phyloP scores from a whole-genome alignment of 2,329 filamentous ascomycete genomes.

The Rugonectria rugulosa region DNA sequence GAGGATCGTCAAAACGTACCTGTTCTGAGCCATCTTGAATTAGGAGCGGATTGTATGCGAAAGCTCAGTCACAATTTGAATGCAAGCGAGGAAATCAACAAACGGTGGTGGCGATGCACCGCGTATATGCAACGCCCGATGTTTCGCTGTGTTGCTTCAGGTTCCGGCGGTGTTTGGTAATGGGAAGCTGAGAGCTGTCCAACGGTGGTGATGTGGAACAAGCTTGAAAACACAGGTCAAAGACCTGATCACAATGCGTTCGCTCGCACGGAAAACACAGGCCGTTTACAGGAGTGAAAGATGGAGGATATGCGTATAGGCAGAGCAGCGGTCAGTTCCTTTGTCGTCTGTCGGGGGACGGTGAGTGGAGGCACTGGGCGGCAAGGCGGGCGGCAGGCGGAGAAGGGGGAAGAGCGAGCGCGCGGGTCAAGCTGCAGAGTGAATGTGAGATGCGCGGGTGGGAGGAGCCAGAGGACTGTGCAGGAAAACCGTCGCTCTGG shows the following conservation, averaged over 20 bases:
- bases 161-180: constrained; percentile 13
- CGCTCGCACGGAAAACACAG: constrained; percentile 27
- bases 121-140: constrained; percentile 18
- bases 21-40: constrained; percentile 46
- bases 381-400: constrained; percentile 22
- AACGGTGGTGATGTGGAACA: not conserved
- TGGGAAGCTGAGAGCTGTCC: constrained; percentile 4
- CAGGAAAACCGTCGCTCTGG: constrained; percentile 21
- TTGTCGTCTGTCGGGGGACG: constrained; percentile 24
- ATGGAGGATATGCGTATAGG: constrained; percentile 36
- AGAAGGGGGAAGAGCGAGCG: not conserved
- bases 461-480: constrained; percentile 22
- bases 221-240: constrained; percentile 1
- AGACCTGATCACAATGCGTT: constrained; percentile 22
- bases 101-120: constrained; percentile 13
- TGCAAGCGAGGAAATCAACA: constrained; percentile 11
- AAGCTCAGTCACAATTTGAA: constrained; percentile 16
- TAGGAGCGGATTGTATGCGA: constrained; percentile 5
- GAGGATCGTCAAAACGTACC: constrained; percentile 31
- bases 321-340: constrained; percentile 34
- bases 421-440: constrained; percentile 4
- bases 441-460: not conserved
- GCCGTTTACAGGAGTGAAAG: constrained; percentile 28
- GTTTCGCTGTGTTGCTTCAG: constrained; percentile 21
- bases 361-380: constrained; percentile 31